Evolutionary conservation across 163 green algal species (phyloP).

Genomic region (Trebouxia gelatinosa): DNA sequence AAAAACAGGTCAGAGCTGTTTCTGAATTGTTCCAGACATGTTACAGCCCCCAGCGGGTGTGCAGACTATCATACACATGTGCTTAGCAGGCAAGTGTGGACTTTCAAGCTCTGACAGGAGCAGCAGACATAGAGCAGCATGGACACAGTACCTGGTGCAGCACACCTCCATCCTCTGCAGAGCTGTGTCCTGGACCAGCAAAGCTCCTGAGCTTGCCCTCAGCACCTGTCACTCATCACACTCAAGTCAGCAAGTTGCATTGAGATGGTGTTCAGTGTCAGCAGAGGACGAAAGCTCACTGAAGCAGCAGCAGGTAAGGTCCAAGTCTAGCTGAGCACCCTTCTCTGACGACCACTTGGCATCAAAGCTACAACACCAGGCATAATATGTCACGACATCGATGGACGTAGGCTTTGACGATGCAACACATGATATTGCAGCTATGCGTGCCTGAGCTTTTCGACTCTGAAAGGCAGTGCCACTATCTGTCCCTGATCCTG

Average conservation of each 20-base stretch:
- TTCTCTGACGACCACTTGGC: slow-evolving; percentile 16
- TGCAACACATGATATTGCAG: background rate
- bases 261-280: background rate
- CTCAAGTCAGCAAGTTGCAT: no score
- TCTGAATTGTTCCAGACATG: background rate
- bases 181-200: slow-evolving; percentile 22
- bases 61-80: background rate
- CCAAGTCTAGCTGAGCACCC: slow-evolving; percentile 15
- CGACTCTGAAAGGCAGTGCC: slow-evolving; percentile 22
- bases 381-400: background rate
- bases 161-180: slow-evolving; percentile 26
- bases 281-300: slow-evolving; percentile 7
- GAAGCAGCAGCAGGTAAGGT: slow-evolving; percentile 22
- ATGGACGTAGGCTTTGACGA: background rate
- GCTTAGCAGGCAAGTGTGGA: background rate
- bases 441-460: slow-evolving; percentile 13
- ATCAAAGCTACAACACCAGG: slow-evolving; percentile 12
- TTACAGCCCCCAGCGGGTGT: background rate
- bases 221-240: slow-evolving; percentile 18
- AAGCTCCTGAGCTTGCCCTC: slow-evolving; percentile 8
- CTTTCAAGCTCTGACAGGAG: background rate
- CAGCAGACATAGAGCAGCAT: background rate
- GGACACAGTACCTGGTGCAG: slow-evolving; percentile 7
- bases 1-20: background rate
- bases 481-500: slow-evolving; percentile 27